A percentile compares a stretch with the other conserved stretches of the same genome.
Conservation (phyloP, 2,329 filamentous ascomycete genomes). For the Xylariales sp. region DNA sequence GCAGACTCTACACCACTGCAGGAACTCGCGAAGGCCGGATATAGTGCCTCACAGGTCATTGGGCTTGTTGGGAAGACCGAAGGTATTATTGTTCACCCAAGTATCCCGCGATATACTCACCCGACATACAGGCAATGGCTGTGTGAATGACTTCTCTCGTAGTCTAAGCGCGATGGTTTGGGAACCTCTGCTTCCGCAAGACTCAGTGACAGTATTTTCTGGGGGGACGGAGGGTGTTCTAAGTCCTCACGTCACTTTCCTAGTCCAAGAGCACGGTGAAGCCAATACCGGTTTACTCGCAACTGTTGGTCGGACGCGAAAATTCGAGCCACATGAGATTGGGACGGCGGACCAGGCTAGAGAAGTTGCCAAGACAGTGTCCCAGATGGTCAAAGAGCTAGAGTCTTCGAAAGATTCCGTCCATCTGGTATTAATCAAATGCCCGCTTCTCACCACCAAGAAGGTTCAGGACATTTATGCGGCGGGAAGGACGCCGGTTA, state of each 20-base stretch:
- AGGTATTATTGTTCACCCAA: conserved; percentile 19
- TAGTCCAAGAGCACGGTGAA: conserved; percentile 13
- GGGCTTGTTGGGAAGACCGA: conserved; percentile 27
- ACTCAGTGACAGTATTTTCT: conserved; percentile 27
- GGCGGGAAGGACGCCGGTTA: conserved; percentile 16
- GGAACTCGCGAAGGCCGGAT: conserved; percentile 22
- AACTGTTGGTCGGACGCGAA: conserved; percentile 21
- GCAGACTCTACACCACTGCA: conserved; percentile 23
- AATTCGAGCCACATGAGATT: conserved; percentile 23
- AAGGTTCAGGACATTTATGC: conserved; percentile 22
- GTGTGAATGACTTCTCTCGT: conserved; percentile 29
- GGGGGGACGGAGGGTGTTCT: conserved; percentile 28
- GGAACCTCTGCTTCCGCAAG: conserved; percentile 23
- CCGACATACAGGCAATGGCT: conserved; percentile 22
- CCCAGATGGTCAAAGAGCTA: conserved; percentile 14
- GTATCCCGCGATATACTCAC: conserved; percentile 9
- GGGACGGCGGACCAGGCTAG: conserved; percentile 23
- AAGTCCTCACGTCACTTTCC: conserved; percentile 27
- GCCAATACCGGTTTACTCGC: conserved; percentile 19
- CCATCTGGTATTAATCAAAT: conserved; percentile 16
- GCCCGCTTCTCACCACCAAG: conserved; percentile 23
- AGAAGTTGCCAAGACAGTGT: conserved; percentile 17
- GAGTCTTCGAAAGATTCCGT: conserved; percentile 15
- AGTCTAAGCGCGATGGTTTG: conserved; percentile 26
- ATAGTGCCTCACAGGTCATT: conserved; percentile 21